Evolutionary conservation across 1,139 yeast species (phyloP).

Genomic region (Blastobotrys petasosporus): DNA sequence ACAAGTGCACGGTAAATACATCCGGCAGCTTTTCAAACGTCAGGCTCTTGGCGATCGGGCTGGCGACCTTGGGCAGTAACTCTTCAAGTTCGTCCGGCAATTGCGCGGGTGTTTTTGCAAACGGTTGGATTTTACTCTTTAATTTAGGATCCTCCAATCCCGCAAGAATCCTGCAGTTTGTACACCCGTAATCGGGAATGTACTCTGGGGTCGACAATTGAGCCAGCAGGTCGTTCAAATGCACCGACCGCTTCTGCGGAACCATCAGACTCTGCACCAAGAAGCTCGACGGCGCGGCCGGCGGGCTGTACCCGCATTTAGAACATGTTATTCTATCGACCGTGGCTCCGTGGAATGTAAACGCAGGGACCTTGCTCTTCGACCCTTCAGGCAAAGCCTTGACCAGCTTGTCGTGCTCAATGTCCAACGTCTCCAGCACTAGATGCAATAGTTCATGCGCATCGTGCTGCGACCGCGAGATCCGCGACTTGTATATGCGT

Average conservation of each 20-base stretch:
- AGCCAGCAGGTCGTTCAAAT: constrained; percentile 49
- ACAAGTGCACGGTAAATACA: constrained; percentile 67
- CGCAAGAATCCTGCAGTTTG: constrained; percentile 54
- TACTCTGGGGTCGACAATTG: constrained; percentile 57
- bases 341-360: constrained; percentile 69
- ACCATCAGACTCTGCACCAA: constrained; percentile 68
- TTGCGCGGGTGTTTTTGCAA: constrained; percentile 21
- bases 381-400: constrained; percentile 24
- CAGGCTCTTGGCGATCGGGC: constrained; percentile 62
- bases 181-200: constrained; percentile 76
- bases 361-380: constrained; percentile 40
- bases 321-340: constrained; percentile 66
- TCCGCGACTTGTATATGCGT: constrained; percentile 65
- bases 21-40: constrained; percentile 62
- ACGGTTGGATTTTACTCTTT: constrained; percentile 16
- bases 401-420: constrained; percentile 48
- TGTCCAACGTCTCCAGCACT: constrained; percentile 69
- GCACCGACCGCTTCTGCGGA: constrained; percentile 51
- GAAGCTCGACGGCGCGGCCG: constrained; percentile 56
- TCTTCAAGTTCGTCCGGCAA: constrained; percentile 31
- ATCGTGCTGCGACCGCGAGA: constrained; percentile 83
- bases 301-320: constrained; percentile 58
- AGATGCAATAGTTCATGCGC: constrained; percentile 88
- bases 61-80: constrained; percentile 41
- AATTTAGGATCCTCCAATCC: constrained; percentile 32